Base-by-base conservation (phyloP, 2,329 filamentous ascomycete species). In the Fusarium sterilihyphosum region DNA sequence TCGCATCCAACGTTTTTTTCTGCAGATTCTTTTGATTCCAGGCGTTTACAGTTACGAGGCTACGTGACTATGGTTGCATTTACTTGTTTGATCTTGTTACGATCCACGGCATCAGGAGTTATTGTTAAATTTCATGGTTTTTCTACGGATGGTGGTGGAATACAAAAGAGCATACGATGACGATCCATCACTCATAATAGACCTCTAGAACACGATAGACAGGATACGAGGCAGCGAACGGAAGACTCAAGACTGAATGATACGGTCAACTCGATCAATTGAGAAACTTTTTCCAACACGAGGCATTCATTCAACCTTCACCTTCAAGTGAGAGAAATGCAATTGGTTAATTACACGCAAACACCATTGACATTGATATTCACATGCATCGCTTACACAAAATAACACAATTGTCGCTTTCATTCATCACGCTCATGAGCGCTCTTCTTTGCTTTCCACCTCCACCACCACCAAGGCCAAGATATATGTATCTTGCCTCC, bases 371-470 rank as follows among this genome's bases (percentile, higher is more conserved):
- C 7, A 14, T 43, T 49, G 35, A 50, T 46, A 44, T 29, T 29
- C 47, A 24, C 43, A 24, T 60, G 41, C 33, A 60, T 38, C 41
- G 41, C 56, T 38, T 52, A 16, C 24, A 22, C 49, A 53, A 33
- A 57, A 64, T 50, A 70, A 70, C 59, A 61, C 61, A 76, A 77
- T 57, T 70, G 61, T 70, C 67, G 67, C 70, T 78, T 70, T 74
- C 67, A 78, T 78, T 78, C 77, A 73, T 78, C 70, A 74, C 64
- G 74, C 74, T 77, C 74, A 65, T 57, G 69, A 35, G 61, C 61
- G 69, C 61, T 68, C 62, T 72, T 72, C 61, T 63, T 54, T 65
- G 54, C 41, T 50, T 56, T 66, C 68, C 60, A 37, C 47, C 35
- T 46, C 53, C 59, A 54, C 61, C 53, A 52, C 52, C 35, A 57